Percentiles rank a stretch among this genome's conserved stretches.
These are phyloP conservation scores for Prunella vulgaris DNA, from an alignment of 257 asterid genomes.

Conservation along the genomic window DNA sequence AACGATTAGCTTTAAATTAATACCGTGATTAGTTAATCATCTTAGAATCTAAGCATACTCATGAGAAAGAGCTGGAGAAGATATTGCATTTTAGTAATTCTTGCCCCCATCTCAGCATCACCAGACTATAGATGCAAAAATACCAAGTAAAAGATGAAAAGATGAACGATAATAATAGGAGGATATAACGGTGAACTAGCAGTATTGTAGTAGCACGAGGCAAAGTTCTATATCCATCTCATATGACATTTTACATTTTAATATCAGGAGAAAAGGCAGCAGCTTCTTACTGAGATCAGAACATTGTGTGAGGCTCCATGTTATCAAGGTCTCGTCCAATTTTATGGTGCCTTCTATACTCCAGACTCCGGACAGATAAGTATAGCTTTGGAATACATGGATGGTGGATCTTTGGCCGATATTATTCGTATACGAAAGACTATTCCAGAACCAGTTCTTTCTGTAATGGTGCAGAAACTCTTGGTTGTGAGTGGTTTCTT, in stretches of 20 bases:
- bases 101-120: not conserved
- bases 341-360: constrained; percentile 92
- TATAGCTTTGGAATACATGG: constrained; percentile 97
- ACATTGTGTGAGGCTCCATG: constrained; percentile 95
- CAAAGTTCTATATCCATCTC: constrained; percentile 4
- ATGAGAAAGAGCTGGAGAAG: not conserved
- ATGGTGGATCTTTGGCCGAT: constrained; percentile 98
- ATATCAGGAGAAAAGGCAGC: constrained; percentile 92
- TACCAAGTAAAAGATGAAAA: not conserved
- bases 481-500: constrained; percentile 52
- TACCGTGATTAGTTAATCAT: not conserved
- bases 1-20: too few relatives aligned
- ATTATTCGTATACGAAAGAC: constrained; percentile 50
- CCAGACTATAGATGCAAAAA: not conserved
- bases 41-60: not conserved
- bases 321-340: constrained; percentile 84
- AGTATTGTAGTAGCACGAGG: not conserved
- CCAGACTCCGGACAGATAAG: constrained; percentile 99
- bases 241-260: constrained; percentile 16
- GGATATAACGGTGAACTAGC: not conserved
- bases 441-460: constrained; percentile 80
- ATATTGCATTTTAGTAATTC: not conserved
- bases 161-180: not conserved
- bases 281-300: constrained; percentile 92
- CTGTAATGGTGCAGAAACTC: constrained; percentile 82